These are phyloP conservation scores for Fusarium sp. DNA, from an alignment of 2,329 filamentous ascomycete species.

Conservation along the genomic window DNA sequence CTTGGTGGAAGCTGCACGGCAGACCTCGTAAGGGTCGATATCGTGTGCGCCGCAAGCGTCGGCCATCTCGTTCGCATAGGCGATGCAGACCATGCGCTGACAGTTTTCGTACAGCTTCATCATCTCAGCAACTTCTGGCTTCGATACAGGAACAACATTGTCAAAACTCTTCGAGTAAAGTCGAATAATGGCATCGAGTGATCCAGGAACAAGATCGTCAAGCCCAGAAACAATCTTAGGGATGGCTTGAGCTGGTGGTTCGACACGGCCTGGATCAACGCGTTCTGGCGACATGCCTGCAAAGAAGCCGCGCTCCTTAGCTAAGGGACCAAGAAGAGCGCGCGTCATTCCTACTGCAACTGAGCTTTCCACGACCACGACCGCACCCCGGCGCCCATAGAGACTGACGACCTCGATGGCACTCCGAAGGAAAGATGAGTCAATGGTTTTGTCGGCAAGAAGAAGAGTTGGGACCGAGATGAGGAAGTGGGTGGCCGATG, in stretches of 20 bases:
- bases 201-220: constrained; percentile 58
- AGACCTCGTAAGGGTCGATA: constrained; percentile 64
- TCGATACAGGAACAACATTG: constrained; percentile 59
- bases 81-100: constrained; percentile 65
- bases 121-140: constrained; percentile 67
- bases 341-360: constrained; percentile 67
- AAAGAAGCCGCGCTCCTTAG: constrained; percentile 54
- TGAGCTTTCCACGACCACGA: constrained; percentile 64
- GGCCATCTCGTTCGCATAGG: constrained; percentile 67
- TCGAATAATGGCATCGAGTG: constrained; percentile 55
- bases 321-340: constrained; percentile 59
- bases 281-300: constrained; percentile 65
- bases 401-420: constrained; percentile 56
- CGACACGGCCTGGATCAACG: constrained; percentile 62
- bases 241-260: constrained; percentile 56
- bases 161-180: constrained; percentile 63
- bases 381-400: constrained; percentile 57
- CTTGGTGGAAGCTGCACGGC: constrained; percentile 60
- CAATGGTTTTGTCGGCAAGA: constrained; percentile 58
- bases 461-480: constrained; percentile 66
- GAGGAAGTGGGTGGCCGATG: constrained; percentile 61
- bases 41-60: constrained; percentile 59
- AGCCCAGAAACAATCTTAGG: constrained; percentile 66
- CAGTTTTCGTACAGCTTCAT: constrained; percentile 69
- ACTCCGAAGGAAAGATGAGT: constrained; percentile 58